phyloP scores from a whole-genome alignment of 345 rosid genomes.

The Pistacia atlantica region DNA sequence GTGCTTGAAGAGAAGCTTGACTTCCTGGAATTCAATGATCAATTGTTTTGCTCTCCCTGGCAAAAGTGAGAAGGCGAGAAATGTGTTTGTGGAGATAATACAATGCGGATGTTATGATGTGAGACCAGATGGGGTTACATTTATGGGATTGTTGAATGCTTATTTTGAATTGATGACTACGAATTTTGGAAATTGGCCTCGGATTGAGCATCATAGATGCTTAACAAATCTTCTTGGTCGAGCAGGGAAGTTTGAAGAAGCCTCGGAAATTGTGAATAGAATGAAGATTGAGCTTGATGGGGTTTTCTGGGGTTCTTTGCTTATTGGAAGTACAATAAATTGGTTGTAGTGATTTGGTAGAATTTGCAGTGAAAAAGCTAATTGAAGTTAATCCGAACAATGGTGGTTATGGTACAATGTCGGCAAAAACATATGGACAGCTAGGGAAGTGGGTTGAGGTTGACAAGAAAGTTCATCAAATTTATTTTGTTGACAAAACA shows the following conservation, averaged over 20 bases:
- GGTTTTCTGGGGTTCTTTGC: slow-evolving; percentile 86
- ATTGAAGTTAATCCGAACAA: slow-evolving; percentile 65
- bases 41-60: slow-evolving; percentile 88
- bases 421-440: slow-evolving; percentile 74
- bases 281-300: slow-evolving; percentile 79
- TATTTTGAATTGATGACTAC: slow-evolving; percentile 64
- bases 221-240: slow-evolving; percentile 72
- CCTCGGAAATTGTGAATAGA: slow-evolving; percentile 44
- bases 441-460: slow-evolving; percentile 84
- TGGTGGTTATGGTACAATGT: slow-evolving; percentile 70
- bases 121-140: slow-evolving; percentile 64
- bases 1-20: slow-evolving; percentile 46
- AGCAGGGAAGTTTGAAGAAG: slow-evolving; percentile 72
- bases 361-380: slow-evolving; percentile 58
- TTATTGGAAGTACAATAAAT: slow-evolving; percentile 69
- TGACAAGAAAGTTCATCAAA: slow-evolving; percentile 60
- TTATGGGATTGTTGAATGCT: slow-evolving; percentile 76
- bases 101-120: slow-evolving; percentile 24
- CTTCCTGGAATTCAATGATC: slow-evolving; percentile 82
- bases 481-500: slow-evolving; percentile 60
- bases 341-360: slow-evolving; percentile 41
- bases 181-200: slow-evolving; percentile 53
- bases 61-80: slow-evolving; percentile 46
- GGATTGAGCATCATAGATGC: slow-evolving; percentile 82
- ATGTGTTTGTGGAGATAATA: slow-evolving; percentile 69